A percentile compares a stretch with the other conserved stretches of the same genome.
These are phyloP conservation scores for Kodamaea restingae DNA, from an alignment of 805 yeast genomes.

Conservation along the genomic window DNA sequence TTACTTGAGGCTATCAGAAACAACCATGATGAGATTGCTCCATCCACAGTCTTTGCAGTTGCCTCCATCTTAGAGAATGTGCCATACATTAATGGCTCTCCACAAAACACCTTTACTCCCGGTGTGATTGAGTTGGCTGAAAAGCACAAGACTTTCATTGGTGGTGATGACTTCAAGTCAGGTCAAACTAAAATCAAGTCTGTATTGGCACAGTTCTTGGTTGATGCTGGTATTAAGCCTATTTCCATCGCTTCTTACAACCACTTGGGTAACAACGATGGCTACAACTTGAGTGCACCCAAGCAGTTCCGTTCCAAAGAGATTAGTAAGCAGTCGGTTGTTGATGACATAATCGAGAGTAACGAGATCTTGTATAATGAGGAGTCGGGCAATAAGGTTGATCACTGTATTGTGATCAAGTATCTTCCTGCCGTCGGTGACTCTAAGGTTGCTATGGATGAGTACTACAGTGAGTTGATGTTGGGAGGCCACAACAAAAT, in stretches of 20 bases:
- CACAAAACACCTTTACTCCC: slow-evolving; percentile 96
- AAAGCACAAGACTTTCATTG: slow-evolving; percentile 68
- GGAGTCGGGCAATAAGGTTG: slow-evolving; percentile 71
- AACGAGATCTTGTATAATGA: slow-evolving; percentile 81
- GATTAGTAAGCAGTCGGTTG: slow-evolving; percentile 87
- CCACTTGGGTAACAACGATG: slow-evolving; percentile 96
- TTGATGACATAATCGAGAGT: slow-evolving; percentile 89
- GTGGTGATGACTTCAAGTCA: slow-evolving; percentile 95
- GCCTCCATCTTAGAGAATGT: slow-evolving; percentile 85
- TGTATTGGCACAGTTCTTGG: slow-evolving; percentile 92
- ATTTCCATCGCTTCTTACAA: slow-evolving; percentile 92
- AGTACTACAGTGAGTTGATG: slow-evolving; percentile 94
- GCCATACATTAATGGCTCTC: slow-evolving; percentile 94
- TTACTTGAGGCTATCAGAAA: slow-evolving; percentile 66
- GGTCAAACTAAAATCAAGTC: slow-evolving; percentile 96
- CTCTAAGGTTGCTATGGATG: slow-evolving; percentile 97
- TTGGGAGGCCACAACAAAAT: slow-evolving; percentile 96
- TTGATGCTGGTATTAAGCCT: slow-evolving; percentile 96
- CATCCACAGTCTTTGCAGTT: slow-evolving; percentile 91
- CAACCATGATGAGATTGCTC: slow-evolving; percentile 81
- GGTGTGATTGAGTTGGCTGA: slow-evolving; percentile 91
- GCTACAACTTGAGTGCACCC: slow-evolving; percentile 86
- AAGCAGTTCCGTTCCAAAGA: slow-evolving; percentile 94
- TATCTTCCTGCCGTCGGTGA: slow-evolving; percentile 94
- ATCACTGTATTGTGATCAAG: slow-evolving; percentile 93